Conservation (phyloP, 2,329 filamentous ascomycete species). For the Fusarium protoensiforme region DNA sequence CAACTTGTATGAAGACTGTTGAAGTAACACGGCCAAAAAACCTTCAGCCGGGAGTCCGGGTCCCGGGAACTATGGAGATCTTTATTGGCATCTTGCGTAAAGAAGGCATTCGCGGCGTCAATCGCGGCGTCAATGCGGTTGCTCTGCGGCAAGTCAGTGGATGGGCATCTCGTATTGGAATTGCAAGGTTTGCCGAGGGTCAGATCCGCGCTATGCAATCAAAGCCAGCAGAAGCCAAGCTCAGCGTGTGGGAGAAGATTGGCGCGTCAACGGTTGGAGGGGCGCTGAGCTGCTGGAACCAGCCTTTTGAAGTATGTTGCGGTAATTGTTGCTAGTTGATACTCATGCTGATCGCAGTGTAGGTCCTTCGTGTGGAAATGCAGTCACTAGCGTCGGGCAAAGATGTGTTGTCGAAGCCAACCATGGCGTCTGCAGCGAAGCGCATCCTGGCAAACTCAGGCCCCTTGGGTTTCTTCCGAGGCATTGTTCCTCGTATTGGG, state of each 20-base stretch:
- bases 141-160: neutral
- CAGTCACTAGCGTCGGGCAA: neutral
- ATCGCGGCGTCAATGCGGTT: neutral
- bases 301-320: conserved; percentile 15
- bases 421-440: conserved; percentile 6
- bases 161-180: neutral
- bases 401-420: neutral
- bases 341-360: neutral
- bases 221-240: neutral
- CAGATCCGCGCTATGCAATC: neutral
- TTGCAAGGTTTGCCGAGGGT: neutral
- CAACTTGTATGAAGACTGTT: neutral
- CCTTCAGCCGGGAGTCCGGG: neutral
- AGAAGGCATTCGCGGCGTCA: neutral
- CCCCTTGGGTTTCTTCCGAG: conserved; percentile 10
- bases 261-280: conserved; percentile 8
- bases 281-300: conserved; percentile 14
- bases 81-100: neutral
- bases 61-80: neutral
- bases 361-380: neutral
- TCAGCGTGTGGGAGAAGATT: neutral
- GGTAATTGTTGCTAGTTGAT: too few species aligned
- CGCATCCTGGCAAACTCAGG: conserved; percentile 5
- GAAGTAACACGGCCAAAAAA: neutral
- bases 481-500: conserved; percentile 14